Percentiles rank a stretch among this genome's conserved stretches.
Evolutionary conservation across 2,329 filamentous ascomycete genomes (phyloP).

Genomic region (Spiromastix sp.): DNA sequence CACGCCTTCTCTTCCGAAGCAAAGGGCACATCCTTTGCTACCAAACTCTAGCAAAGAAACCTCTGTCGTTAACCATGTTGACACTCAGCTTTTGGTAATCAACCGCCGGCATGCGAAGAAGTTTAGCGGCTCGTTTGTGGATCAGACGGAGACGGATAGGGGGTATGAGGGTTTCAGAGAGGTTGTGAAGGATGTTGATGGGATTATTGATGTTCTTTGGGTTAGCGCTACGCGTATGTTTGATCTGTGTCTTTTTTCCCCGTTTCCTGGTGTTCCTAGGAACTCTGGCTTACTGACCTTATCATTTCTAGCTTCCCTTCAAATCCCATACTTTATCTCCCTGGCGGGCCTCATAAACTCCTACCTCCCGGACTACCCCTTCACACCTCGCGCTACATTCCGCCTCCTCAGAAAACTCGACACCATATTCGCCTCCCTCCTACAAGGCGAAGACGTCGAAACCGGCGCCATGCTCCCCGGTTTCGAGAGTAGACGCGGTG

Average conservation of each 20-base stretch:
- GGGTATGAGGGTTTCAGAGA: constrained; percentile 57
- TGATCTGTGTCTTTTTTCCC: background rate
- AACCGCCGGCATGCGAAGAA: constrained; percentile 45
- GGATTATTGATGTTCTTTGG: constrained; percentile 73
- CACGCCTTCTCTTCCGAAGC: constrained; percentile 36
- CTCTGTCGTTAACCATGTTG: constrained; percentile 47
- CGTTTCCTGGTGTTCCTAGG: background rate
- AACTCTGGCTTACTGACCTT: constrained; percentile 1
- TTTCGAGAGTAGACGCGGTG: constrained; percentile 48
- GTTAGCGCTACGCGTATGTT: constrained; percentile 71
- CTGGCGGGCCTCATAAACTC: constrained; percentile 62
- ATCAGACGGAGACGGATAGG: constrained; percentile 24
- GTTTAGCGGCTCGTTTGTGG: constrained; percentile 17
- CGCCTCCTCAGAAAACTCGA: constrained; percentile 67
- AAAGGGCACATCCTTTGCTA: constrained; percentile 42
- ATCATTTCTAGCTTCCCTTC: constrained; percentile 53
- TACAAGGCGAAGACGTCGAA: constrained; percentile 57
- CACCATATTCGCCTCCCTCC: constrained; percentile 66
- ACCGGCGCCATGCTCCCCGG: constrained; percentile 59
- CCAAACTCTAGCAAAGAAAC: constrained; percentile 50
- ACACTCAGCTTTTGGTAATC: constrained; percentile 41
- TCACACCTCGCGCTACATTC: constrained; percentile 59
- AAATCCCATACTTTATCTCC: constrained; percentile 74
- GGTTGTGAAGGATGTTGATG: constrained; percentile 63
- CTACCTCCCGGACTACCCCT: constrained; percentile 62